These are phyloP conservation scores for Theileria sp. DNA, from an alignment of 169 alveolate species.

Conservation along the genomic window DNA sequence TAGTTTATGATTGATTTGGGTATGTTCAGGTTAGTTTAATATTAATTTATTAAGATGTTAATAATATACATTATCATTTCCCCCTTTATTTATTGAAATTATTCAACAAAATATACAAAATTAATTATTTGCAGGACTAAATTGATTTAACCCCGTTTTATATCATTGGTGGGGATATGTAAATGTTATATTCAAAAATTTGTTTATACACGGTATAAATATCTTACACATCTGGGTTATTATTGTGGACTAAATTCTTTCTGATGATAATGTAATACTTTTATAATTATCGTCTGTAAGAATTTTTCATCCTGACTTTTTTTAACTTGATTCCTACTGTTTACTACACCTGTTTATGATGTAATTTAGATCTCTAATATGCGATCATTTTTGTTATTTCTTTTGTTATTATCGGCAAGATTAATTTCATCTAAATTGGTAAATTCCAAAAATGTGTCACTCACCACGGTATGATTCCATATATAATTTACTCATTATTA, in stretches of 20 bases:
- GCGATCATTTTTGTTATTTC: background rate
- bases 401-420: background rate
- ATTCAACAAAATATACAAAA: background rate
- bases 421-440: conserved; percentile 1
- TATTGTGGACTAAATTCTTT: background rate
- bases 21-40: background rate
- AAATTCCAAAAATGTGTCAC: conserved; percentile 9
- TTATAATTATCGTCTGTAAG: background rate
- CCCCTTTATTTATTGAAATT: background rate
- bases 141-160: background rate
- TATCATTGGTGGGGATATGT: background rate
- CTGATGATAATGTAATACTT: background rate
- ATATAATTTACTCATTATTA: background rate
- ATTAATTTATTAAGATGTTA: background rate
- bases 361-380: background rate
- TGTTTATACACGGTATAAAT: background rate
- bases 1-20: background rate
- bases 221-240: background rate
- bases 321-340: background rate
- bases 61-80: background rate
- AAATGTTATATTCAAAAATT: background rate
- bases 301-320: background rate
- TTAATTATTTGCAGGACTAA: background rate
- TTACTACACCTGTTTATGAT: background rate
- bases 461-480: conserved; percentile 19